These are phyloP conservation scores for Aspergillus fructus DNA, from an alignment of 2,329 filamentous ascomycete genomes.

Conservation along the genomic window DNA sequence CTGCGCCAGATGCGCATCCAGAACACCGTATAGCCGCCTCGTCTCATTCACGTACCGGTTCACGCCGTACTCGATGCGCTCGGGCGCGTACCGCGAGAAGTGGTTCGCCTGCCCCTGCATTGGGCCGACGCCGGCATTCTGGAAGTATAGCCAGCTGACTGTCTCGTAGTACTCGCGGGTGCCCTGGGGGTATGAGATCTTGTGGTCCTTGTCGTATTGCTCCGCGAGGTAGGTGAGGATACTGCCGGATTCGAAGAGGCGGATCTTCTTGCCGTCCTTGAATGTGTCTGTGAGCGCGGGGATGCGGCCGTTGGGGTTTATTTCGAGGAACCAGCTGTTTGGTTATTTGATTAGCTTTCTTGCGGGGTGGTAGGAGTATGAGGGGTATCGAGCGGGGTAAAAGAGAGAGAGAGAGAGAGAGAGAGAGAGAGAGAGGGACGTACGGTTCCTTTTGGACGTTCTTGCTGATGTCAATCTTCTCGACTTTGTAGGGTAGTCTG, in stretches of 20 bases:
- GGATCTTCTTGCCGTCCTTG: constrained; percentile 69
- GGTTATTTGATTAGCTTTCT: background rate
- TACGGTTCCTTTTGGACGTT: constrained; percentile 74
- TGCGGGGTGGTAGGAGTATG: background rate
- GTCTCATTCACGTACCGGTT: constrained; percentile 82
- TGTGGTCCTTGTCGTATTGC: constrained; percentile 77
- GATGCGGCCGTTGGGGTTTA: constrained; percentile 92
- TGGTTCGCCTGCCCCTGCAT: constrained; percentile 87
- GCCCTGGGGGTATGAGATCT: constrained; percentile 74
- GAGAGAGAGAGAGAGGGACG: no score
- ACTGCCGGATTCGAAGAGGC: constrained; percentile 77
- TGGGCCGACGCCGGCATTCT: constrained; percentile 77
- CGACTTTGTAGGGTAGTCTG: constrained; percentile 71
- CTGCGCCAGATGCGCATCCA: constrained; percentile 67
- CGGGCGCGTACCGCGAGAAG: constrained; percentile 77
- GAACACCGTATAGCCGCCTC: constrained; percentile 73
- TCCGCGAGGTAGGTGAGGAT: constrained; percentile 84
- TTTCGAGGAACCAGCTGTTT: constrained; percentile 74
- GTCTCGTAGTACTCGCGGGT: constrained; percentile 75
- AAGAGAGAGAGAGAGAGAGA: background rate
- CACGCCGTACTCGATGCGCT: constrained; percentile 79
- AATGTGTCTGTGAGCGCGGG: constrained; percentile 81
- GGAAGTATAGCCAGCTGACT: constrained; percentile 76
- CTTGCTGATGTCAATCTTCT: constrained; percentile 68
- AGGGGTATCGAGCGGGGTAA: background rate